Conservation (phyloP, 225 moss, liverwort and hornwort genomes). For the Neckera pumila region DNA sequence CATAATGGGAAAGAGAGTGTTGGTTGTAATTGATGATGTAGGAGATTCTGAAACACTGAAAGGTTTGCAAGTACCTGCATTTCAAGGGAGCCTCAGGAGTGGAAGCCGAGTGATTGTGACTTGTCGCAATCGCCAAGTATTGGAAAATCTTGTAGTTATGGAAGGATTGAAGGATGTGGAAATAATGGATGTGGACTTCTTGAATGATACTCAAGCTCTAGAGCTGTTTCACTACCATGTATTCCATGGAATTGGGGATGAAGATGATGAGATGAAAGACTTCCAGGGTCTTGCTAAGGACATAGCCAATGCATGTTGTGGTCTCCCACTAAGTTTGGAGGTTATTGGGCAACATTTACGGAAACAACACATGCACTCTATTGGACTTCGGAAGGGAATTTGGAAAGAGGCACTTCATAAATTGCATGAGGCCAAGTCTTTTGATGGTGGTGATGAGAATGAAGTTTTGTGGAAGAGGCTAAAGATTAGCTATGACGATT, state of each 20-base stretch:
- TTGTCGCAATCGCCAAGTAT: not conserved
- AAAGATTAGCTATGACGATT: no score
- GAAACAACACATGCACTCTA: no score
- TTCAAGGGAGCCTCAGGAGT: fast-evolving
- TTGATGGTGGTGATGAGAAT: no score
- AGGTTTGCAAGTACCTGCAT: not conserved
- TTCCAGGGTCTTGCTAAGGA: fast-evolving
- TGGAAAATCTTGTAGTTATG: not conserved
- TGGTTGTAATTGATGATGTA: not conserved
- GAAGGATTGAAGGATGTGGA: not conserved
- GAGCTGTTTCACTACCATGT: fast-evolving
- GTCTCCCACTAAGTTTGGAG: no score
- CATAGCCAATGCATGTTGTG: no score
- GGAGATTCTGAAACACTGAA: not conserved
- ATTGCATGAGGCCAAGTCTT: no score
- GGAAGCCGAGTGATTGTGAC: not conserved
- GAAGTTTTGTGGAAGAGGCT: no score
- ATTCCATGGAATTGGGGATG: fast-evolving
- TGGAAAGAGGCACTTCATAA: fast-evolving
- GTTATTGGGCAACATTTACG: no score
- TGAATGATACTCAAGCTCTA: not conserved
- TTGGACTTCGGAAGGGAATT: fast-evolving
- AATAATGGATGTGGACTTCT: not conserved
- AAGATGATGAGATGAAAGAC: not conserved
- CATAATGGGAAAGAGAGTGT: not conserved